These are phyloP conservation scores for Gaertneriomyces semiglobifer DNA, from an alignment of 192 early-diverging fungal species.

Conservation along the genomic window DNA sequence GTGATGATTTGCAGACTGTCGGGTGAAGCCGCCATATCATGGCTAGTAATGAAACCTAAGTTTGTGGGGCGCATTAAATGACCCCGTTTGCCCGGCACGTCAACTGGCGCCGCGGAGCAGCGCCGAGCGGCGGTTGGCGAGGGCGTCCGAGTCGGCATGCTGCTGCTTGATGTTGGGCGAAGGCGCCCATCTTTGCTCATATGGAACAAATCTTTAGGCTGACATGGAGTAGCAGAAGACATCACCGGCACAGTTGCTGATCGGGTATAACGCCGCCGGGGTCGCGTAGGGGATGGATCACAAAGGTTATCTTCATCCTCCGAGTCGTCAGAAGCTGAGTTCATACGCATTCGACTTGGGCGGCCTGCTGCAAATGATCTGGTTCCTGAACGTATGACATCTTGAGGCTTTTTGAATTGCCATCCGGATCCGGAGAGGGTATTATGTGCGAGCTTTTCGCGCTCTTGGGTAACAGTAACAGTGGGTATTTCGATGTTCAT, in stretches of 20 bases:
- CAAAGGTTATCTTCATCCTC: slow-evolving; percentile 3
- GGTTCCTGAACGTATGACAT: no score
- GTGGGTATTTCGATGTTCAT: no score
- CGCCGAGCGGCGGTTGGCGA: slow-evolving; percentile 10
- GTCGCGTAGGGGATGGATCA: slow-evolving; percentile 1
- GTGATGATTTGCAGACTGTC: slow-evolving; percentile 23
- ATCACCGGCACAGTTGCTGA: slow-evolving; percentile 1
- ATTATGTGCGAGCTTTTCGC: no score
- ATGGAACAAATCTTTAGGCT: no score
- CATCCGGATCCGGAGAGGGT: no score
- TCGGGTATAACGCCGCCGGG: slow-evolving; percentile 2
- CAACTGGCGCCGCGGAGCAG: slow-evolving; percentile 6
- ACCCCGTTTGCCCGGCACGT: slow-evolving; percentile 2
- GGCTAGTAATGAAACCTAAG: slow-evolving; percentile 8
- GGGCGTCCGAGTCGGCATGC: slow-evolving; percentile 14
- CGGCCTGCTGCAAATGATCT: no score
- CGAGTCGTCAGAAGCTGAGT: background rate
- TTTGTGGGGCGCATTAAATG: slow-evolving; percentile 14
- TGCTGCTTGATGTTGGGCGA: background rate
- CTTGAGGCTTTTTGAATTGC: no score
- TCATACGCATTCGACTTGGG: no score
- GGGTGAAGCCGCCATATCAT: slow-evolving; percentile 23
- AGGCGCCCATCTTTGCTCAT: no score
- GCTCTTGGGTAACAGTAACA: no score
- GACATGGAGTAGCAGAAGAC: background rate